Evolutionary conservation across 371 early-diverging fungal species (phyloP).

Genomic region (Saksenaea oblongispora): DNA sequence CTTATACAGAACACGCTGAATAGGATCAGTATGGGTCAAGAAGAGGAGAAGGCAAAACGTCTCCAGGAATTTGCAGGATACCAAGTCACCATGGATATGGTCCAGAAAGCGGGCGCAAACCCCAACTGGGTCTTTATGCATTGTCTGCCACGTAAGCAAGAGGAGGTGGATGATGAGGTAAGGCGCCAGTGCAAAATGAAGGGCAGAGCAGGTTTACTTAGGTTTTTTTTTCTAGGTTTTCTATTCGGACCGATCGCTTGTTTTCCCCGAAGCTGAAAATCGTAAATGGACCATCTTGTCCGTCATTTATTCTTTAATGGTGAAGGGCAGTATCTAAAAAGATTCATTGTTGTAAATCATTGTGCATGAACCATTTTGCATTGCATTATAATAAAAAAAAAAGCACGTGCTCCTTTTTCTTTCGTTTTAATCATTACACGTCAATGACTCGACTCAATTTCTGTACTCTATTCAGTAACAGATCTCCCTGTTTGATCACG

Average conservation of each 20-base stretch:
- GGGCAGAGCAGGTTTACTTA: background rate
- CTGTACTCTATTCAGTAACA: constrained; percentile 94
- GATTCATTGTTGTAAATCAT: background rate
- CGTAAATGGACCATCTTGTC: constrained; percentile 96
- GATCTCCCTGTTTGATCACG: constrained; percentile 95
- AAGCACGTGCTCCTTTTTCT: no score
- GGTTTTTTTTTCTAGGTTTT: constrained; percentile 63
- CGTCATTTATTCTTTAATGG: constrained; percentile 73
- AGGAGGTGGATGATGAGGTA: constrained; percentile 95
- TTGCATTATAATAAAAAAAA: background rate
- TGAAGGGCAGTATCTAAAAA: constrained; percentile 52
- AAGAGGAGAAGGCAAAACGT: constrained; percentile 84
- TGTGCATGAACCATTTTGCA: background rate
- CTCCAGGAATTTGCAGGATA: constrained; percentile 84
- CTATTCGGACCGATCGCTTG: constrained; percentile 87
- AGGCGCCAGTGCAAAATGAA: no score
- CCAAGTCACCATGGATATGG: constrained; percentile 85
- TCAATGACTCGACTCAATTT: constrained; percentile 93
- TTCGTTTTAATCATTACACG: constrained; percentile 44
- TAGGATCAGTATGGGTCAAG: constrained; percentile 95
- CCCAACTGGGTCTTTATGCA: constrained; percentile 94
- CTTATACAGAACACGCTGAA: no score
- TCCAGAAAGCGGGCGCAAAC: constrained; percentile 74
- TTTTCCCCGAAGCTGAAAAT: constrained; percentile 97
- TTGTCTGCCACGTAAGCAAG: constrained; percentile 93